A percentile compares a stretch with the other conserved stretches of the same genome.
phyloP scores from a whole-genome alignment of 2,329 filamentous ascomycete species.

The Paecilomyces variotii region DNA sequence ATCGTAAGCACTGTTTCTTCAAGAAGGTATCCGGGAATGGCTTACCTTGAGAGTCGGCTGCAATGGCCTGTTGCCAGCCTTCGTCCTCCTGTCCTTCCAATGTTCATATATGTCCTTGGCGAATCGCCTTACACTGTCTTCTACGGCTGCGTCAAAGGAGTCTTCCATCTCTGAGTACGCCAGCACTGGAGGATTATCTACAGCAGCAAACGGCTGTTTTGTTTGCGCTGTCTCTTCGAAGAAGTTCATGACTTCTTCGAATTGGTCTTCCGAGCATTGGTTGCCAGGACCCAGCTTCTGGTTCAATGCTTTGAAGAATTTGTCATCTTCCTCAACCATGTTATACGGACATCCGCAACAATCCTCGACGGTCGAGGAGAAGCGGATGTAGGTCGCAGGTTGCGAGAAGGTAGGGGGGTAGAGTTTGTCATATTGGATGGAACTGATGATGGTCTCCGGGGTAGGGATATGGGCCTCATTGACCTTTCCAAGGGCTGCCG shows the following conservation, averaged over 20 bases:
- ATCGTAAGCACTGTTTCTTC: conserved; percentile 9
- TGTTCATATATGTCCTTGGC: conserved; percentile 80
- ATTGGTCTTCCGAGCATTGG: conserved; percentile 78
- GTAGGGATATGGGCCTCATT: conserved; percentile 60
- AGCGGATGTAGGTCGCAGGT: conserved; percentile 90
- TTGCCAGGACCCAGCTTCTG: conserved; percentile 56
- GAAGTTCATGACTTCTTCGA: conserved; percentile 89
- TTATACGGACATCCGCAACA: conserved; percentile 86
- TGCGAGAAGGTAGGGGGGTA: conserved; percentile 74
- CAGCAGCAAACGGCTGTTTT: conserved; percentile 79
- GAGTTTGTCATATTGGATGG: conserved; percentile 77
- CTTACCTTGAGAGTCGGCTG: conserved; percentile 66
- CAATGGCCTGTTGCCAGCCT: conserved; percentile 61
- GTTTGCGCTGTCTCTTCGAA: conserved; percentile 81
- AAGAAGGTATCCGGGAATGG: conserved; percentile 1
- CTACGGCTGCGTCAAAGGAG: conserved; percentile 53
- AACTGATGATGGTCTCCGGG: conserved; percentile 54
- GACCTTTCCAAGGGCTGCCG: conserved; percentile 52
- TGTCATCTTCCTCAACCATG: conserved; percentile 85
- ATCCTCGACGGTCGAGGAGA: conserved; percentile 96
- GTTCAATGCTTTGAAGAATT: conserved; percentile 78
- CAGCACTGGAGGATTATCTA: conserved; percentile 78
- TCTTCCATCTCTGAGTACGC: conserved; percentile 68
- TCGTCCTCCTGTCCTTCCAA: conserved; percentile 68
- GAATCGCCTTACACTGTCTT: conserved; percentile 47